phyloP scores from a whole-genome alignment of 2,329 filamentous ascomycete genomes.

The Scedosporium minutisporum region DNA sequence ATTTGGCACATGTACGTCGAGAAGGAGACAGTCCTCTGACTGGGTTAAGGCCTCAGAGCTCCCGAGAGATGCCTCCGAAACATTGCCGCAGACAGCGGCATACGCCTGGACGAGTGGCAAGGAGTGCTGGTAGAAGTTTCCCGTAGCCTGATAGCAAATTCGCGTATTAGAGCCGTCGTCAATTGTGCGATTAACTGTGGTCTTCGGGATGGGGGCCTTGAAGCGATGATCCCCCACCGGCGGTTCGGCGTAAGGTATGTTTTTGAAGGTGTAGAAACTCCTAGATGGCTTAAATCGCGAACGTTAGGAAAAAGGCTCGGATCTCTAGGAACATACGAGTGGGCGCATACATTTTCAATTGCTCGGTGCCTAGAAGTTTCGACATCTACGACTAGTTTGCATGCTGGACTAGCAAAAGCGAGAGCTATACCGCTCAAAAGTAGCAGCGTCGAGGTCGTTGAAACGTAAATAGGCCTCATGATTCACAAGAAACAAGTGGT shows the following conservation, averaged over 20 bases:
- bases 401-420: neutral
- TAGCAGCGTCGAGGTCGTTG: neutral
- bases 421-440: neutral
- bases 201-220: slow-evolving; percentile 18
- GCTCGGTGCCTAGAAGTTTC: slow-evolving; percentile 35
- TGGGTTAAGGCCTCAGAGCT: slow-evolving; percentile 3
- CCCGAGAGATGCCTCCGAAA: neutral
- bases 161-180: slow-evolving; percentile 15
- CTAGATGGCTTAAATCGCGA: neutral
- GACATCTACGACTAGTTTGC: slow-evolving; percentile 50
- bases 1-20: slow-evolving; percentile 34
- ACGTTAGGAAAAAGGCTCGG: neutral
- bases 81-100: neutral
- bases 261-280: slow-evolving; percentile 23
- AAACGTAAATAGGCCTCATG: too few species aligned
- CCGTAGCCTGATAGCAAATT: slow-evolving; percentile 17
- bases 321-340: neutral
- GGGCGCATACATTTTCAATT: slow-evolving; percentile 1
- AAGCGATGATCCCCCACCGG: slow-evolving; percentile 27
- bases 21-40: slow-evolving; percentile 34
- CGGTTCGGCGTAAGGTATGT: slow-evolving; percentile 29
- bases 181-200: slow-evolving; percentile 17
- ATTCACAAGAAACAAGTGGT: too few species aligned
- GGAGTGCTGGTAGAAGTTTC: slow-evolving; percentile 9
- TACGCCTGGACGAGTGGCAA: neutral